These are phyloP conservation scores for Pholiota adiposa DNA, from an alignment of 1,284 basidiomycete genomes.

Conservation along the genomic window DNA sequence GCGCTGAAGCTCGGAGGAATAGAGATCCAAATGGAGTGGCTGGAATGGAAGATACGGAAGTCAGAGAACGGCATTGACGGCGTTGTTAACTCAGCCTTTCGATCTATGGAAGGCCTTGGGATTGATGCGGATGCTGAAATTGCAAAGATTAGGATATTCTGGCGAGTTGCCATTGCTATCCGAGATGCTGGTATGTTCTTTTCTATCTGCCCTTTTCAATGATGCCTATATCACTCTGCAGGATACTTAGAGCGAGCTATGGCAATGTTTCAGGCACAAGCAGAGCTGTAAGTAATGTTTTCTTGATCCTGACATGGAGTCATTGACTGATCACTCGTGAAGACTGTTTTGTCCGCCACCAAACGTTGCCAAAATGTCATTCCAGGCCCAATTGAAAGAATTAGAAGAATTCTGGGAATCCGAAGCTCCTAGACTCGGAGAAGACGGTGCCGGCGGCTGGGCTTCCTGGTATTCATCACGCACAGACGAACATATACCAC, in stretches of 20 bases:
- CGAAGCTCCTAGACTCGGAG: conserved; percentile 67
- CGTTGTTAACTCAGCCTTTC: conserved; percentile 52
- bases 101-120: conserved; percentile 44
- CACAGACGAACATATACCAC: conserved; percentile 23
- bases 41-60: conserved; percentile 69
- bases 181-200: conserved; percentile 72
- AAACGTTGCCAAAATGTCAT: conserved; percentile 41
- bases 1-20: conserved; percentile 55
- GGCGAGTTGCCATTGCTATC: conserved; percentile 71
- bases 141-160: conserved; percentile 66
- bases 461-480: conserved; percentile 55
- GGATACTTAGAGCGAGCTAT: conserved; percentile 68
- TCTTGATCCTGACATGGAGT: too few species aligned
- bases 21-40: conserved; percentile 73
- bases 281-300: conserved; percentile 62
- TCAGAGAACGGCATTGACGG: conserved; percentile 50
- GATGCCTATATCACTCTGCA: conserved; percentile 28
- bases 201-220: neutral
- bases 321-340: conserved; percentile 8
- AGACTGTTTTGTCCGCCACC: conserved; percentile 61
- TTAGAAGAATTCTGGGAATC: conserved; percentile 82
- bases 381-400: conserved; percentile 52
- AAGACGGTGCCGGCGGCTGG: conserved; percentile 66
- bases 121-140: conserved; percentile 50
- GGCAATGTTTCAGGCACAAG: conserved; percentile 78